phyloP scores from a whole-genome alignment of 139 green algal genomes.

The Tetradesmus obliquus region DNA sequence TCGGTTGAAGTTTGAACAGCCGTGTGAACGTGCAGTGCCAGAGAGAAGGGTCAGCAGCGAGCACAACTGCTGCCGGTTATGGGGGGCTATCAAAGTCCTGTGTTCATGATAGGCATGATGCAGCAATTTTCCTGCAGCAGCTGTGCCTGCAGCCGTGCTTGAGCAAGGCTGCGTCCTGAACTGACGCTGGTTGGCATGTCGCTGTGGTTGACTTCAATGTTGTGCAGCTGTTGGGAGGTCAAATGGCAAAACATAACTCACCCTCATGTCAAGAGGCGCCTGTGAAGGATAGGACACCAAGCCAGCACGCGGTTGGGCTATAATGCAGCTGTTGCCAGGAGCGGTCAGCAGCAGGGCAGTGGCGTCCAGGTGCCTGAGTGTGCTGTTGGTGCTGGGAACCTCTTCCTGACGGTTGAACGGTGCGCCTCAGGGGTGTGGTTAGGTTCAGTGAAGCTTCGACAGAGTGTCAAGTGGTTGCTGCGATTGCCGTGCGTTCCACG shows the following conservation, averaged over 20 bases:
- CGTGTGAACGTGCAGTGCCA: too few species aligned
- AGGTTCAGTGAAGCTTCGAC: too few species aligned
- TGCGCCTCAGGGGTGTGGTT: too few species aligned
- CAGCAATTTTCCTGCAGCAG: not conserved
- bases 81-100: too few species aligned
- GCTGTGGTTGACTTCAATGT: not conserved
- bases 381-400: not conserved
- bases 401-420: not conserved
- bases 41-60: too few species aligned
- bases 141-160: not conserved
- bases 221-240: too few species aligned
- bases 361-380: not conserved
- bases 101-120: not conserved
- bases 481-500: too few species aligned
- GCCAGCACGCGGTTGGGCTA: not conserved
- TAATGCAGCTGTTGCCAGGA: not conserved
- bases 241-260: not conserved
- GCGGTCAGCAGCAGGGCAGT: not conserved
- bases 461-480: too few species aligned
- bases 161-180: too few species aligned
- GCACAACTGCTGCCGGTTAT: too few species aligned
- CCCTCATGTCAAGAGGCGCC: not conserved
- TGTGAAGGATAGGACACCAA: not conserved
- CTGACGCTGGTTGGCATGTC: not conserved
- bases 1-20: too few species aligned